These are phyloP conservation scores for Aspergillus ochraceus DNA, from an alignment of 2,329 filamentous ascomycete species.

Conservation along the genomic window DNA sequence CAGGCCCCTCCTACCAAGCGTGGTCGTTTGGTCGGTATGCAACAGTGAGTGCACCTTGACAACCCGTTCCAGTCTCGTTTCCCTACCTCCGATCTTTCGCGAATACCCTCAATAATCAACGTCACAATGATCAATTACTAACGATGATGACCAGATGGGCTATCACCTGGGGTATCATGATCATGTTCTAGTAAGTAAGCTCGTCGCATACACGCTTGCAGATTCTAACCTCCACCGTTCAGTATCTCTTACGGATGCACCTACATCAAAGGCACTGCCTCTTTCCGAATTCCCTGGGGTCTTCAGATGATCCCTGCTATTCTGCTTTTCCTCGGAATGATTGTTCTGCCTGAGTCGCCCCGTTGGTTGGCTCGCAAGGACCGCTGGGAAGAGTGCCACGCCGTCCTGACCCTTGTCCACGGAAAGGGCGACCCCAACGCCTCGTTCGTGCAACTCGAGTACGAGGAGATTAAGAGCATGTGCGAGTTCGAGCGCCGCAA, in stretches of 20 bases:
- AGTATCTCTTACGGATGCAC: conserved; percentile 61
- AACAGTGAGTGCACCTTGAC: conserved; percentile 49
- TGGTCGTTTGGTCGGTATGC: conserved; percentile 66
- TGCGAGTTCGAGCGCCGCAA: conserved; percentile 72
- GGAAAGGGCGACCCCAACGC: conserved; percentile 64
- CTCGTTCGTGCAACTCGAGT: conserved; percentile 66
- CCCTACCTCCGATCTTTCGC: too few relatives aligned
- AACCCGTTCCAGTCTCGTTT: not conserved
- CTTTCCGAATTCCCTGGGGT: conserved; percentile 66
- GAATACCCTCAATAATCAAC: not conserved
- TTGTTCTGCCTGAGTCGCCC: conserved; percentile 56
- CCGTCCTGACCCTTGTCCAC: conserved; percentile 58
- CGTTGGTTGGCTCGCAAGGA: conserved; percentile 64
- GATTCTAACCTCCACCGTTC: conserved; percentile 1
- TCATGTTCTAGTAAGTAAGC: conserved; percentile 67
- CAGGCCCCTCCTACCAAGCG: conserved; percentile 58
- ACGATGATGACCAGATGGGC: conserved; percentile 51
- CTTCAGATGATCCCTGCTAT: conserved; percentile 65
- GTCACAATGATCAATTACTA: not conserved
- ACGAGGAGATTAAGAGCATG: conserved; percentile 71
- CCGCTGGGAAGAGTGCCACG: conserved; percentile 55
- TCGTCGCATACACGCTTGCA: conserved; percentile 48
- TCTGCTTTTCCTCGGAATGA: conserved; percentile 57
- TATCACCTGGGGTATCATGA: conserved; percentile 69
- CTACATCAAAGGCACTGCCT: conserved; percentile 57